phyloP scores from a whole-genome alignment of 2,329 filamentous ascomycete species.

The Pseudonectria foliicola region DNA sequence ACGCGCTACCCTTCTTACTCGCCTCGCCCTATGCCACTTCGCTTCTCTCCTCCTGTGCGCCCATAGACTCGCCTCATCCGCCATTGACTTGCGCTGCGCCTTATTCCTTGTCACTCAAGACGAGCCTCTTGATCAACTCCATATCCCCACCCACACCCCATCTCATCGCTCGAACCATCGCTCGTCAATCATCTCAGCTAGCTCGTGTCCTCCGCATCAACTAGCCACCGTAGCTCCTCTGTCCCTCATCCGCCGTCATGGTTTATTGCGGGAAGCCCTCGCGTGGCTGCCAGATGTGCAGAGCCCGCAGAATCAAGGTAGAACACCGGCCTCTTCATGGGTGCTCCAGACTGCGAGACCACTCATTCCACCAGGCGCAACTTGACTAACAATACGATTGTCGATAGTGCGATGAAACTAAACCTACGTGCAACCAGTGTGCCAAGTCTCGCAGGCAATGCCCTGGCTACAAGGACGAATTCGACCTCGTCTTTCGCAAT shows the following conservation, averaged over 20 bases:
- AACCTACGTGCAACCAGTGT: constrained; percentile 59
- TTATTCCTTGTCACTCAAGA: no score
- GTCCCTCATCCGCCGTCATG: constrained; percentile 34
- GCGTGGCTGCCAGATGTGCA: constrained; percentile 66
- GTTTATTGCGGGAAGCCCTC: constrained; percentile 62
- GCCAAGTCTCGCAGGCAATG: constrained; percentile 56
- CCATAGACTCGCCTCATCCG: no score
- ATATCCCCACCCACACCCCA: no score
- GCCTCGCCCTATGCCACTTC: no score
- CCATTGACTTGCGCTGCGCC: no score
- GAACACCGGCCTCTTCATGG: no score
- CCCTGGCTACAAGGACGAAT: constrained; percentile 63
- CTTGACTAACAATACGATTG: constrained; percentile 7
- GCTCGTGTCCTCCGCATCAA: constrained; percentile 1
- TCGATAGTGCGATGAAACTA: constrained; percentile 57
- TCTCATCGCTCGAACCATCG: neutral
- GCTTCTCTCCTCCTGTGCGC: no score
- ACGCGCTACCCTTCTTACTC: no score
- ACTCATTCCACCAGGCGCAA: no score
- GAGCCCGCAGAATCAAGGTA: constrained; percentile 67
- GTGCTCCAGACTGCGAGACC: no score
- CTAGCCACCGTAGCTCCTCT: neutral
- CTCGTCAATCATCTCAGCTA: constrained; percentile 1
- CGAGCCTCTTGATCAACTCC: no score
- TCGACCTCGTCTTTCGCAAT: constrained; percentile 66